Evolutionary conservation across 2,329 filamentous ascomycete genomes (phyloP).

Genomic region (Aspergillus novofumigatus): DNA sequence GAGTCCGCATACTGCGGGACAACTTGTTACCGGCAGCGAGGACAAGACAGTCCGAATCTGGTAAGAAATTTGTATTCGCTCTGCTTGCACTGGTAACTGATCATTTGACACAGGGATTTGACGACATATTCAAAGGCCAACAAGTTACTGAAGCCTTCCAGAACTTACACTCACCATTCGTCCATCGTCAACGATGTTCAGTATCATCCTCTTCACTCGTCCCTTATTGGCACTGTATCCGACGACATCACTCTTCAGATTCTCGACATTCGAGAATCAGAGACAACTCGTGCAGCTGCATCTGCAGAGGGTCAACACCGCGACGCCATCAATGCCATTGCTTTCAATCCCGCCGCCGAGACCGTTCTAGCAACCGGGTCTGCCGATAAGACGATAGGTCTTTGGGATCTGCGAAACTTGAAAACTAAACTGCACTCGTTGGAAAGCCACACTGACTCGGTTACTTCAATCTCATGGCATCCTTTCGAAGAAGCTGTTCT

Average conservation of each 20-base stretch:
- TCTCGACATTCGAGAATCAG: conserved; percentile 71
- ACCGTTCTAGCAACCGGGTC: conserved; percentile 88
- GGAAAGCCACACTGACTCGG: conserved; percentile 81
- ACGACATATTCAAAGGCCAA: conserved; percentile 68
- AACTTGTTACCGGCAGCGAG: conserved; percentile 84
- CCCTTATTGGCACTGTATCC: conserved; percentile 87
- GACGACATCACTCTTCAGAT: conserved; percentile 93
- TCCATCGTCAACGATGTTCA: conserved; percentile 96
- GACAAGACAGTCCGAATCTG: conserved; percentile 89
- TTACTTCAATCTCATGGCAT: conserved; percentile 93
- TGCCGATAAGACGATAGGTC: conserved; percentile 87
- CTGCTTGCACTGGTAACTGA: neutral
- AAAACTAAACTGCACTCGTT: conserved; percentile 86
- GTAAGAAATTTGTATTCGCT: conserved; percentile 47
- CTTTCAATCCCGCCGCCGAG: conserved; percentile 91
- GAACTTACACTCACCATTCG: conserved; percentile 80
- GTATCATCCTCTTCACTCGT: conserved; percentile 80
- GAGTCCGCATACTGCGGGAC: conserved; percentile 79
- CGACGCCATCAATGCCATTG: conserved; percentile 92
- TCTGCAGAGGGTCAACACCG: conserved; percentile 70
- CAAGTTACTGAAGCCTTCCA: conserved; percentile 65
- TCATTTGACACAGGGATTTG: conserved; percentile 60
- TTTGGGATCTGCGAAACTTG: conserved; percentile 92
- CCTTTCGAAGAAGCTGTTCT: conserved; percentile 84
- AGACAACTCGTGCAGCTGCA: conserved; percentile 64